These are phyloP conservation scores for Candida boidinii DNA, from an alignment of 805 yeast species.

Conservation along the genomic window DNA sequence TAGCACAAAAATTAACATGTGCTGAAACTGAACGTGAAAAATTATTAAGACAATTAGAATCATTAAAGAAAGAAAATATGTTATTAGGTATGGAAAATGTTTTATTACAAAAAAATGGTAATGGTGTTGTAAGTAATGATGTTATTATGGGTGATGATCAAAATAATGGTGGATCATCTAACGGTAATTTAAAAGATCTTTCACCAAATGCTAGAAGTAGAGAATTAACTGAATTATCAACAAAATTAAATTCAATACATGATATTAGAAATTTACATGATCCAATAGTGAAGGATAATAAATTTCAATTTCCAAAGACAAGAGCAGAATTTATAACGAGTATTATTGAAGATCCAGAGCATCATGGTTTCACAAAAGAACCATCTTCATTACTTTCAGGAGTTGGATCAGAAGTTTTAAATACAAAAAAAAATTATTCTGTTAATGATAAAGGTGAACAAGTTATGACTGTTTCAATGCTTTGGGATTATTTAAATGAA, in stretches of 20 bases:
- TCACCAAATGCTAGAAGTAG: no score
- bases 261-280: constrained; percentile 1
- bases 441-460: constrained; percentile 25
- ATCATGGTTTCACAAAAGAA: constrained; percentile 7
- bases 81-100: constrained; percentile 57
- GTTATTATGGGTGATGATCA: not conserved
- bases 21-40: constrained; percentile 41
- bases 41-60: constrained; percentile 32
- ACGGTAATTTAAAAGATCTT: not conserved
- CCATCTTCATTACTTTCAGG: constrained; percentile 29
- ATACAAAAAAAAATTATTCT: constrained; percentile 1
- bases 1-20: constrained; percentile 47
- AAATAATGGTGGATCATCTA: constrained; percentile 1
- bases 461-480: constrained; percentile 64
- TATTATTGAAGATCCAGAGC: constrained; percentile 10
- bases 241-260: no score
- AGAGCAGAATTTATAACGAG: constrained; percentile 17
- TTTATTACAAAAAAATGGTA: constrained; percentile 31
- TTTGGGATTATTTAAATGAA: constrained; percentile 69
- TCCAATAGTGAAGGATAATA: constrained; percentile 2
- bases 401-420: not conserved
- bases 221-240: no score
- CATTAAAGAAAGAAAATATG: constrained; percentile 41
- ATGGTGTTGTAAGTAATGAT: not conserved
- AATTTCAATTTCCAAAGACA: constrained; percentile 17